These are phyloP conservation scores for Exophiala phaeomuriformis DNA, from an alignment of 2,329 filamentous ascomycete species.

Conservation along the genomic window DNA sequence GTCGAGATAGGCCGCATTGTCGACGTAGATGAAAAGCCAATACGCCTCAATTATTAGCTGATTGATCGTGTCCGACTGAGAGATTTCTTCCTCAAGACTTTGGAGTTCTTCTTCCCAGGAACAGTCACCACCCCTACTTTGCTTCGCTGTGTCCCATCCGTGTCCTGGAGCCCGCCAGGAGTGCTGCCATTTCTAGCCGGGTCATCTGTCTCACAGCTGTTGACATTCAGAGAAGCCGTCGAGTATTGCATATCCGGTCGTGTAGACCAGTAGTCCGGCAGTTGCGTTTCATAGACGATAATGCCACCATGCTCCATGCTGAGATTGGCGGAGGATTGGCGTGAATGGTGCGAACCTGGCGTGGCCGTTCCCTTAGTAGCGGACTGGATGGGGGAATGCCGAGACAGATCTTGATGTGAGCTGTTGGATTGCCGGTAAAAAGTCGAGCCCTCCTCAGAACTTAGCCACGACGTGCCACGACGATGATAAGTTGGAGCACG, in stretches of 20 bases:
- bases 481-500: neutral
- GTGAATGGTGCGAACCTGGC: neutral
- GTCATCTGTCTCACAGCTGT: neutral
- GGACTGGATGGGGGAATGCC: neutral
- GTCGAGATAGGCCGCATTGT: too few relatives aligned
- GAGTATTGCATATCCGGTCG: conserved; percentile 5
- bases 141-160: conserved; percentile 6
- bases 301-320: conserved; percentile 12
- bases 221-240: neutral
- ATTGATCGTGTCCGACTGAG: neutral
- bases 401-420: conserved; percentile 10
- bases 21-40: too few relatives aligned
- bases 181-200: neutral
- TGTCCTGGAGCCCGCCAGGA: neutral
- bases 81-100: conserved; percentile 20
- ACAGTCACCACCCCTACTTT: conserved; percentile 19
- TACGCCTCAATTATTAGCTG: too few relatives aligned
- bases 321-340: neutral
- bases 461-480: neutral
- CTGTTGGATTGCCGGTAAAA: conserved; percentile 11
- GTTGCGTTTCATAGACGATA: conserved; percentile 17
- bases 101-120: conserved; percentile 15
- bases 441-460: neutral
- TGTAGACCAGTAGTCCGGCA: conserved; percentile 18
- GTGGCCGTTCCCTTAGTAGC: conserved; percentile 3